Percentiles rank a stretch among this genome's conserved stretches.
phyloP scores from a whole-genome alignment of 768 basidiomycete genomes.

The Suillus decipiens region DNA sequence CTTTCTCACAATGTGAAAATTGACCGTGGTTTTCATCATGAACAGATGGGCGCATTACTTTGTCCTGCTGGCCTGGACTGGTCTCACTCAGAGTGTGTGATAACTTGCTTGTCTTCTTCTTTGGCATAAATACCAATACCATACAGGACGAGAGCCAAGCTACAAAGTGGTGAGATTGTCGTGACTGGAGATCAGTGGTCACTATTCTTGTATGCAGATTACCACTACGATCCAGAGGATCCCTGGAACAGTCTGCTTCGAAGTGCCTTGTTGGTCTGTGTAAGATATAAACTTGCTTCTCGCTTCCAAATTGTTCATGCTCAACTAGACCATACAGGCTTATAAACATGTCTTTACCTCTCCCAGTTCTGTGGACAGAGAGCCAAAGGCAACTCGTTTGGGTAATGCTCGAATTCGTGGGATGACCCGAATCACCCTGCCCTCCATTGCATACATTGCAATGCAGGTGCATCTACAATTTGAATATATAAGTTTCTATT shows the following conservation, averaged over 20 bases:
- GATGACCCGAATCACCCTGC: conserved; percentile 17
- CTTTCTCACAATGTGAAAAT: conserved; percentile 17
- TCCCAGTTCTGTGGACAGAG: conserved; percentile 31
- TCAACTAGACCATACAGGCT: conserved; percentile 17
- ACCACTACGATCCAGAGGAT: conserved; percentile 23
- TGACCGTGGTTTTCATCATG: conserved; percentile 19
- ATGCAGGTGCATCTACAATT: conserved; percentile 15
- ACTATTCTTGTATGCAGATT: conserved; percentile 21
- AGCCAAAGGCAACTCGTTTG: conserved; percentile 27
- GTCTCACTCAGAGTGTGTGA: conserved; percentile 19
- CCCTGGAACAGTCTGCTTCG: conserved; percentile 30
- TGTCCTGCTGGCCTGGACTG: conserved; percentile 26
- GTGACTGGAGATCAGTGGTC: conserved; percentile 30
- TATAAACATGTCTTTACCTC: conserved; percentile 33
- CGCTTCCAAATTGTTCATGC: background rate
- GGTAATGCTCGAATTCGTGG: conserved; percentile 24
- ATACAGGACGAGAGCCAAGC: conserved; percentile 8
- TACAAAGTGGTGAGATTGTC: conserved; percentile 15
- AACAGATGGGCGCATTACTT: conserved; percentile 22
- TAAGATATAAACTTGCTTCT: conserved; percentile 10
- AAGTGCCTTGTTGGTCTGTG: conserved; percentile 23
- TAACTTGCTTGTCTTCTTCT: background rate
- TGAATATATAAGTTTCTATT: background rate
- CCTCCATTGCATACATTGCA: conserved; percentile 25
- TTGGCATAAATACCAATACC: too few relatives aligned